Evolutionary conservation across 2,329 filamentous ascomycete species (phyloP).

Genomic region (Aspergillus hiratsukae): DNA sequence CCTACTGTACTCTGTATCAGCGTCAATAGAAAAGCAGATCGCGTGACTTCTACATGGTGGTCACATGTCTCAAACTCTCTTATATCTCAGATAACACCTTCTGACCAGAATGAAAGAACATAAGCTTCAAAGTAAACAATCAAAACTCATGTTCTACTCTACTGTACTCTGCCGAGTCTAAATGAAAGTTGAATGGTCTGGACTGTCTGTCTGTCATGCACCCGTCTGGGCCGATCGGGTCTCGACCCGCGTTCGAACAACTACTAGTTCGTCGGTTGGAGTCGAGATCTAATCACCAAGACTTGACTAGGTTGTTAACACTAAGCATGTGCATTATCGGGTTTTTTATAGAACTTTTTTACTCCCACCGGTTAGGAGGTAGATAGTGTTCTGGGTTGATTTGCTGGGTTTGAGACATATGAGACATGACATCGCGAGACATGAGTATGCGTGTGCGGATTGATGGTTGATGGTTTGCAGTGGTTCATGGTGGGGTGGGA

Average conservation of each 20-base stretch:
- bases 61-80: neutral
- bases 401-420: neutral
- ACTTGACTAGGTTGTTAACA: neutral
- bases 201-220: neutral
- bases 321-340: neutral
- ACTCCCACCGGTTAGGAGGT: neutral
- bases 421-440: neutral
- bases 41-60: neutral
- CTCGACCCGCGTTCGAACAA: neutral
- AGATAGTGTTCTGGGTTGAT: neutral
- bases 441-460: neutral
- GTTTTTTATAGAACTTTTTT: neutral
- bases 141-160: neutral
- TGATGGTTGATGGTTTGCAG: neutral
- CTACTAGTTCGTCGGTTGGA: neutral
- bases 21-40: too few species aligned
- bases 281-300: neutral
- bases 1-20: too few species aligned
- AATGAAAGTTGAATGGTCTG: neutral
- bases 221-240: neutral
- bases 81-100: neutral
- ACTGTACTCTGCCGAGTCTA: neutral
- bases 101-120: neutral
- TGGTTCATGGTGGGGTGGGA: neutral
- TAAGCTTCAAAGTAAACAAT: neutral